These are phyloP conservation scores for Lentinula sp. DNA, from an alignment of 768 basidiomycete species.

Conservation along the genomic window DNA sequence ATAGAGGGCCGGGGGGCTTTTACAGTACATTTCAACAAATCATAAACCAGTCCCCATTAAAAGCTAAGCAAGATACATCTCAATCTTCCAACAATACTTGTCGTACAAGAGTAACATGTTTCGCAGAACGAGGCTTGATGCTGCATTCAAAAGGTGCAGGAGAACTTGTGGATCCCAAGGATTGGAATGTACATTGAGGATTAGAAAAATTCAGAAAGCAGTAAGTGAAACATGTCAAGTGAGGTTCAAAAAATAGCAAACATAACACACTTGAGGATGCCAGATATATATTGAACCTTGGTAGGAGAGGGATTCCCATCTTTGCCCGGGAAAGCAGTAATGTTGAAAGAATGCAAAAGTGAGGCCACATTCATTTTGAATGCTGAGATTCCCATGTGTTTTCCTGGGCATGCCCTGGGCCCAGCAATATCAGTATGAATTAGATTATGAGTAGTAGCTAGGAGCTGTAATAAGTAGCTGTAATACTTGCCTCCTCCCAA, in stretches of 20 bases:
- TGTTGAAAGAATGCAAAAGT: constrained; percentile 23
- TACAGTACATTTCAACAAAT: too few relatives aligned
- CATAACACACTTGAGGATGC: not conserved
- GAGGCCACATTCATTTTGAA: constrained; percentile 22
- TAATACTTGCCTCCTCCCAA: not conserved
- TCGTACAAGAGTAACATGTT: constrained; percentile 15
- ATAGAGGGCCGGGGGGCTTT: too few relatives aligned
- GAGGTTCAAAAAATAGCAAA: too few relatives aligned
- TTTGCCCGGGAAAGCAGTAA: constrained; percentile 19
- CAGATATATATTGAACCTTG: constrained; percentile 16
- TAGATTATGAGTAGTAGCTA: too few relatives aligned
- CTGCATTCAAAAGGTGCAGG: constrained; percentile 21
- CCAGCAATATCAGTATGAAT: not conserved
- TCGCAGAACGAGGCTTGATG: constrained; percentile 21
- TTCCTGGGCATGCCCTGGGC: constrained; percentile 24
- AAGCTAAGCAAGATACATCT: too few relatives aligned
- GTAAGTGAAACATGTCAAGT: too few relatives aligned
- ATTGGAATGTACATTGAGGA: not conserved
- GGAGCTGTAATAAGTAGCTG: not conserved
- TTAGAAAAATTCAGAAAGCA: too few relatives aligned
- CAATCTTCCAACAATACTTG: not conserved
- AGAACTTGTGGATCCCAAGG: not conserved
- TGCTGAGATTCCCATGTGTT: constrained; percentile 20
- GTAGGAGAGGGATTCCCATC: constrained; percentile 20
- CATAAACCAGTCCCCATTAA: too few relatives aligned